Evolutionary conservation across 148 eudicot genomes (phyloP).

Genomic region (Chenopodium formosanum): DNA sequence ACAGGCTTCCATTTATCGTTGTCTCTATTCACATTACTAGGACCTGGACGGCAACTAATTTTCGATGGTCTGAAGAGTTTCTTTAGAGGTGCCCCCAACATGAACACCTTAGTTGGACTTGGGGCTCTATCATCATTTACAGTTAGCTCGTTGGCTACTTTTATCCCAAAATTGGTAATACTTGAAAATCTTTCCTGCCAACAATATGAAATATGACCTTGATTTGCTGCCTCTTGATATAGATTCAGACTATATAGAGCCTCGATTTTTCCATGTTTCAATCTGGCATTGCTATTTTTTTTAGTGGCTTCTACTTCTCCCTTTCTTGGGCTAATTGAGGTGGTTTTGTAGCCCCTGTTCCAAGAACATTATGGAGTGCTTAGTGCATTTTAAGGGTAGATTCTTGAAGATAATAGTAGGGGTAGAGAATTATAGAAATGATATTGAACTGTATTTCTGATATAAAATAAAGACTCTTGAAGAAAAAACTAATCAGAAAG

Average conservation of each 20-base stretch:
- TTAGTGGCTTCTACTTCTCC: not conserved
- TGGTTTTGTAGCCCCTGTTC: not conserved
- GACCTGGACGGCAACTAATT: conserved; percentile 90
- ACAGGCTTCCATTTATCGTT: conserved; percentile 87
- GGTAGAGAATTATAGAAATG: not conserved
- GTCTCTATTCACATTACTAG: conserved; percentile 83
- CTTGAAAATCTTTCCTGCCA: not conserved
- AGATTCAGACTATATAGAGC: not conserved
- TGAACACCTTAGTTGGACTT: conserved; percentile 99
- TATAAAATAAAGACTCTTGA: not conserved
- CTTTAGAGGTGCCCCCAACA: conserved; percentile 83
- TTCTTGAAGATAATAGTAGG: not conserved
- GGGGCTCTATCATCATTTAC: conserved; percentile 96
- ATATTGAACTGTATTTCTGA: not conserved
- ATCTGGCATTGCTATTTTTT: not conserved
- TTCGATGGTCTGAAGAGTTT: conserved; percentile 91
- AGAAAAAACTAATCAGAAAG: not conserved
- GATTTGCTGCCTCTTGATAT: not conserved
- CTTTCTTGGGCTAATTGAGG: not conserved
- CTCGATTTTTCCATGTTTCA: not conserved
- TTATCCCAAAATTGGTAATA: conserved; percentile 83
- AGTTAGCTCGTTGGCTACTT: conserved; percentile 87
- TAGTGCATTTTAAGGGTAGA: not conserved
- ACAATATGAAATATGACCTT: not conserved
- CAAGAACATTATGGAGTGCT: not conserved